Conservation (phyloP, 2,329 filamentous ascomycete species). For the Aspergillus ochraceus region DNA sequence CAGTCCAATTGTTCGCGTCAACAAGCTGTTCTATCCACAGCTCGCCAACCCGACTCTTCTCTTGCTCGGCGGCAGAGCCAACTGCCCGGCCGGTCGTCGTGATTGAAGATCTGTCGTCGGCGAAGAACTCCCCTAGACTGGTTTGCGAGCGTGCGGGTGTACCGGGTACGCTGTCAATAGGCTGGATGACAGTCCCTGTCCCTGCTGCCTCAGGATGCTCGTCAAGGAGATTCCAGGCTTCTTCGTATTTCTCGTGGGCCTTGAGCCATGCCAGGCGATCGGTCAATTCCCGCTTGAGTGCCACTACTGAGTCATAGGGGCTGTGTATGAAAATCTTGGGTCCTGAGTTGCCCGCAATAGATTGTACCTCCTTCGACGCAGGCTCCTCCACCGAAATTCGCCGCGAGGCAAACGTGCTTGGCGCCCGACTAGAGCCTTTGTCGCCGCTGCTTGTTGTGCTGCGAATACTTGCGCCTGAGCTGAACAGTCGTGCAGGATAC, state of each 20-base stretch:
- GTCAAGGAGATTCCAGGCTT: conserved; percentile 86
- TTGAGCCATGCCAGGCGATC: conserved; percentile 87
- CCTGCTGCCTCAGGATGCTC: conserved; percentile 74
- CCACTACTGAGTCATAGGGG: conserved; percentile 93
- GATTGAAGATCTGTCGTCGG: conserved; percentile 66
- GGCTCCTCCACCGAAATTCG: conserved; percentile 47
- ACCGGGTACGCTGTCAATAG: conserved; percentile 32
- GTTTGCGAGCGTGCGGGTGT: conserved; percentile 37
- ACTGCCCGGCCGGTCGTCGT: conserved; percentile 60
- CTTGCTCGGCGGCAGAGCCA: conserved; percentile 72
- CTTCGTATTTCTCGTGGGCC: conserved; percentile 75
- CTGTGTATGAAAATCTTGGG: conserved; percentile 92
- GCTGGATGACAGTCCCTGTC: conserved; percentile 33
- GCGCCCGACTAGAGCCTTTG: conserved; percentile 52
- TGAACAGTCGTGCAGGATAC: conserved; percentile 84
- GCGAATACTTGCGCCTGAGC: conserved; percentile 75
- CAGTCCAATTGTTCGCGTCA: conserved; percentile 69
- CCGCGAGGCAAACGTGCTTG: conserved; percentile 56
- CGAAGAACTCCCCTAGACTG: conserved; percentile 67
- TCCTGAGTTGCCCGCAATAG: conserved; percentile 55
- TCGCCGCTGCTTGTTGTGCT: conserved; percentile 59
- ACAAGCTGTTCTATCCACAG: conserved; percentile 89
- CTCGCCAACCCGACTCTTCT: conserved; percentile 89
- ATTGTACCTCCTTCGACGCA: conserved; percentile 45
- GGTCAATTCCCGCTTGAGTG: conserved; percentile 78